phyloP scores from a whole-genome alignment of 2,329 filamentous ascomycete species.

The Ascochyta pisi region DNA sequence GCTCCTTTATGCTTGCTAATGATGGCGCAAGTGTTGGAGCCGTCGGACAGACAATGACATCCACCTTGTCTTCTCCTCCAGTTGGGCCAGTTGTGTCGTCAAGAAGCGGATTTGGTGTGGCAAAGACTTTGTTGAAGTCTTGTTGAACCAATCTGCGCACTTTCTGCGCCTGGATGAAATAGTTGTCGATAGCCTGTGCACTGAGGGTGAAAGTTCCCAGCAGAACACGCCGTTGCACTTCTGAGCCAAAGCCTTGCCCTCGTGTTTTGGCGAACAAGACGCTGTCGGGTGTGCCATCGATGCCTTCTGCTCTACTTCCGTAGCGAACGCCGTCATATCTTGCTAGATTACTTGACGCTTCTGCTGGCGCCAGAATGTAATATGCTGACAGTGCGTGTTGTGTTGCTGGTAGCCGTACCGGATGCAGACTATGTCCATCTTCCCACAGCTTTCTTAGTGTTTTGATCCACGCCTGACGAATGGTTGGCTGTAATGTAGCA shows the following conservation, averaged over 20 bases:
- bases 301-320: slow-evolving; percentile 65
- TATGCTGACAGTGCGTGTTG: slow-evolving; percentile 88
- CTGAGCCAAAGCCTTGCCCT: slow-evolving; percentile 76
- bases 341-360: slow-evolving; percentile 93
- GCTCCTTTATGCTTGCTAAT: slow-evolving; percentile 63
- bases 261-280: slow-evolving; percentile 74
- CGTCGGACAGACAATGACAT: slow-evolving; percentile 87
- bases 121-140: slow-evolving; percentile 86
- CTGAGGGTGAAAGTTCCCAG: slow-evolving; percentile 90
- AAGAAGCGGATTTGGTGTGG: slow-evolving; percentile 70
- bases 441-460: slow-evolving; percentile 66
- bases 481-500: slow-evolving; percentile 72
- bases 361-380: slow-evolving; percentile 92
- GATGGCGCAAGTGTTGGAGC: slow-evolving; percentile 77
- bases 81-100: slow-evolving; percentile 43
- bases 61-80: slow-evolving; percentile 70
- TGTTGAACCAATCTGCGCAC: slow-evolving; percentile 81
- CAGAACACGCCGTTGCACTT: slow-evolving; percentile 86
- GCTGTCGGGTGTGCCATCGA: slow-evolving; percentile 63
- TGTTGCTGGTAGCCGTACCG: slow-evolving; percentile 83
- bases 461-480: slow-evolving; percentile 73
- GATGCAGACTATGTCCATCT: slow-evolving; percentile 74
- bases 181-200: slow-evolving; percentile 91
- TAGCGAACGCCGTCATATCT: slow-evolving; percentile 98
- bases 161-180: slow-evolving; percentile 92